A percentile compares a stretch with the other conserved stretches of the same genome.
These are phyloP conservation scores for Aspergillus asperescens DNA, from an alignment of 495 filamentous ascomycete genomes.

Conservation along the genomic window DNA sequence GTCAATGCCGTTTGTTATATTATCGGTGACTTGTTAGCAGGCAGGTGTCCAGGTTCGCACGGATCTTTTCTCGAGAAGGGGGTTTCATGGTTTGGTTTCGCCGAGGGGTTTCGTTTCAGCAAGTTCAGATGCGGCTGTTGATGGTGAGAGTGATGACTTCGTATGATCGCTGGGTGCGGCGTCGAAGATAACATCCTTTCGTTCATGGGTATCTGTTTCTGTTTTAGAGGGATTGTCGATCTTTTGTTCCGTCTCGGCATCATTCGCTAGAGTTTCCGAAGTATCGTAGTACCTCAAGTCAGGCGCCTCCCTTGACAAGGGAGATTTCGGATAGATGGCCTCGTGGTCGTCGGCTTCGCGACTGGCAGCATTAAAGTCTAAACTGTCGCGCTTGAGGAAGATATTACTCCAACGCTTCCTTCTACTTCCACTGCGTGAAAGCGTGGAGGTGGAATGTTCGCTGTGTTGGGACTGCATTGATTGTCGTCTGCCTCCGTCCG, in stretches of 20 bases:
- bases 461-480: constrained; percentile 30
- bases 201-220: background rate
- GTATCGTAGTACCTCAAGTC: constrained; percentile 17
- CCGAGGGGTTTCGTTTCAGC: background rate
- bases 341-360: constrained; percentile 21
- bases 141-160: background rate
- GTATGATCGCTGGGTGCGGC: background rate
- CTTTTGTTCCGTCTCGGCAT: background rate
- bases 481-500: constrained; percentile 31
- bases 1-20: too few relatives aligned
- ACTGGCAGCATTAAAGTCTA: constrained; percentile 22
- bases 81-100: background rate
- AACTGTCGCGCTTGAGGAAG: constrained; percentile 36
- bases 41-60: background rate
- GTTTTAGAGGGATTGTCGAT: background rate
- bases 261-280: background rate
- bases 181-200: background rate
- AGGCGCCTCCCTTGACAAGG: constrained; percentile 30
- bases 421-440: constrained; percentile 38
- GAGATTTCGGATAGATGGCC: constrained; percentile 31
- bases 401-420: constrained; percentile 46
- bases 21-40: too few relatives aligned
- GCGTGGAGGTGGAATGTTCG: constrained; percentile 24
- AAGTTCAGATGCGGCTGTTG: background rate
- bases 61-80: background rate